Conservation (phyloP, 2,329 filamentous ascomycete species). For the Aspergillus thermomutatus region DNA sequence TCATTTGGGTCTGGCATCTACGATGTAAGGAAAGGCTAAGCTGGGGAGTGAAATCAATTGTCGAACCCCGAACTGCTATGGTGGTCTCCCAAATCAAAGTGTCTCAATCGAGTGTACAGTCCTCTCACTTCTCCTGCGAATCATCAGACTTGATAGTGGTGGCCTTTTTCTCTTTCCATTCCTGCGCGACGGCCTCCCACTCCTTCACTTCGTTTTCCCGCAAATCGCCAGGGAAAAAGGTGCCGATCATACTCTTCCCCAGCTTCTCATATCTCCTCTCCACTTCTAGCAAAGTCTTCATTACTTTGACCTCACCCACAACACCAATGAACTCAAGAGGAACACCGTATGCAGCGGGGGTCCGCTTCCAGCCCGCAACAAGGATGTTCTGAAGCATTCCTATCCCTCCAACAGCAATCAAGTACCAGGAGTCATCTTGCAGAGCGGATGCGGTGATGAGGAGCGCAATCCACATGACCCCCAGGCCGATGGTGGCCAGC, state of each 20-base stretch:
- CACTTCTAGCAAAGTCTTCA: slow-evolving; percentile 28
- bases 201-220: slow-evolving; percentile 5
- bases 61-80: no score
- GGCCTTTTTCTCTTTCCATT: background rate
- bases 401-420: slow-evolving; percentile 40
- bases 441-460: slow-evolving; percentile 40
- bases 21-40: no score
- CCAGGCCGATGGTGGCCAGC: slow-evolving; percentile 20
- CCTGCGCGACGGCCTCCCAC: slow-evolving; percentile 8
- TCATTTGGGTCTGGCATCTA: no score
- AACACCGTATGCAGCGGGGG: slow-evolving; percentile 9
- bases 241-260: slow-evolving; percentile 27
- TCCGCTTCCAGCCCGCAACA: slow-evolving; percentile 25
- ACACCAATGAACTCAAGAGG: slow-evolving; percentile 22
- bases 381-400: slow-evolving; percentile 40
- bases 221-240: slow-evolving; percentile 29
- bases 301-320: slow-evolving; percentile 29
- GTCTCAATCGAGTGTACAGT: no score
- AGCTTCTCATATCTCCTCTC: slow-evolving; percentile 30
- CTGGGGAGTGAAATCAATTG: no score
- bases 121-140: no score
- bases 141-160: background rate
- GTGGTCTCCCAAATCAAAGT: no score
- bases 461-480: slow-evolving; percentile 40
- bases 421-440: slow-evolving; percentile 39